A percentile compares a stretch with the other conserved stretches of the same genome.
phyloP scores from a whole-genome alignment of 2,329 filamentous ascomycete species.

The Thermothelomyces thermophilus region DNA sequence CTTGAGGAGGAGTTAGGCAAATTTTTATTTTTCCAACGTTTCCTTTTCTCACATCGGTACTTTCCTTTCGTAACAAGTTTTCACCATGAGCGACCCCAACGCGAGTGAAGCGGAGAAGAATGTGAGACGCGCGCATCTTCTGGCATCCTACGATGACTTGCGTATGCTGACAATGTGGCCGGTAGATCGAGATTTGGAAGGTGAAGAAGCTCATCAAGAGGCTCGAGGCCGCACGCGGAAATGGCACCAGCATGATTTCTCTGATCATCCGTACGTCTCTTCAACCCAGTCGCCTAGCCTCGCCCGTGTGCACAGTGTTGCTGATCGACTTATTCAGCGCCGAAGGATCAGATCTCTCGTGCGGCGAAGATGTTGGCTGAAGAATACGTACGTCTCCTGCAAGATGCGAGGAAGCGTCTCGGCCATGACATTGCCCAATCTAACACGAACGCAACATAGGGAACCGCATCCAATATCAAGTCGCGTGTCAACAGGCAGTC shows the following conservation, averaged over 20 bases:
- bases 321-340: constrained; percentile 51
- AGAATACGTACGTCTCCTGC: constrained; percentile 72
- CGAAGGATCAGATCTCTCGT: constrained; percentile 95
- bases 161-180: constrained; percentile 15
- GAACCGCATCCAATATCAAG: constrained; percentile 99
- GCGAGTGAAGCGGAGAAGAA: constrained; percentile 98
- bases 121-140: constrained; percentile 39
- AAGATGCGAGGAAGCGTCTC: not conserved
- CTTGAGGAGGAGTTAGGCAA: constrained; percentile 20
- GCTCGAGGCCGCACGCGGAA: constrained; percentile 91
- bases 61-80: constrained; percentile 24
- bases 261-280: constrained; percentile 82
- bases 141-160: not conserved
- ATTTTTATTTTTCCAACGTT: constrained; percentile 16
- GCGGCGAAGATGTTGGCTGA: constrained; percentile 99
- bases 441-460: constrained; percentile 44
- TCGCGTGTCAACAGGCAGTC: constrained; percentile 98
- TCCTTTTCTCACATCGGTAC: constrained; percentile 21
- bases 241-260: constrained; percentile 99
- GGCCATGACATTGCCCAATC: constrained; percentile 1
- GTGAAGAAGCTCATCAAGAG: constrained; percentile 99
- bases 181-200: constrained; percentile 78
- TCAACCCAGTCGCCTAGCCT: constrained; percentile 11
- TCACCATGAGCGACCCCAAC: constrained; percentile 80
- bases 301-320: constrained; percentile 14